Evolutionary conservation across 2,329 filamentous ascomycete genomes (phyloP), one percentile per base, ranked within the genome.

Genomic region (Tolypocladium inflatum): DNA sequence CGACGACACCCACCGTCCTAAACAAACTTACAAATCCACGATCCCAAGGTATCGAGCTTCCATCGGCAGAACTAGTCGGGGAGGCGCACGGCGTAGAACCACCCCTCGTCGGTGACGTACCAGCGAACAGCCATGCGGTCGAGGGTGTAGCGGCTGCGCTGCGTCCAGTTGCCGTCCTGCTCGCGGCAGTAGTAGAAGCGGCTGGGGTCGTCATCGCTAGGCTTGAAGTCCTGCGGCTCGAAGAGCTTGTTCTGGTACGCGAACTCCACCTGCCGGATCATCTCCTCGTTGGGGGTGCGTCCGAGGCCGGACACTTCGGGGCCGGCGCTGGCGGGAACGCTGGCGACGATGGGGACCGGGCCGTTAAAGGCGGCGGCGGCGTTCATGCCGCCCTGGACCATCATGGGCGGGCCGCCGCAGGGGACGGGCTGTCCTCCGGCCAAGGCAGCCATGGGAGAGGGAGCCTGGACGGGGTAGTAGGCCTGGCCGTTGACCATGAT

Each of bases 111-210:
- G 59, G 77, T 78, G 57, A 83, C 74, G 66, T 81, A 86, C 84
- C 84, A 87, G 57, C 81, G 78, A 63, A 76, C 78, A 57, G 78
- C 78, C 65, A 84, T 76, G 66, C 77, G 74, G 67, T 87, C 84
- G 69, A 87, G 83, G 56, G 81, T 80, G 69, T 78, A 77, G 38
- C 83, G 80, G 68, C 77, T 82, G 68, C 81, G 79, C 69, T 84
- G 76, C 41, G 78, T 80, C 79, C 80, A 86, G 59, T 79, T 77
- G 55, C 81, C 79, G 69, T 87, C 82, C 63, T 81, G 71, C 71
- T 87, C 83, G 58, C 82, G 80, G 64, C 80, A 77, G 73, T 78
- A 82, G 72, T 86, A 87, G 73, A 82, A 80, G 61, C 83, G 81
- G 51, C 76, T 76, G 43, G 80, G 78, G 69, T 85, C 79, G 62